Conservation (phyloP, 1,139 yeast species). For the Nakaseomyces sp. region DNA sequence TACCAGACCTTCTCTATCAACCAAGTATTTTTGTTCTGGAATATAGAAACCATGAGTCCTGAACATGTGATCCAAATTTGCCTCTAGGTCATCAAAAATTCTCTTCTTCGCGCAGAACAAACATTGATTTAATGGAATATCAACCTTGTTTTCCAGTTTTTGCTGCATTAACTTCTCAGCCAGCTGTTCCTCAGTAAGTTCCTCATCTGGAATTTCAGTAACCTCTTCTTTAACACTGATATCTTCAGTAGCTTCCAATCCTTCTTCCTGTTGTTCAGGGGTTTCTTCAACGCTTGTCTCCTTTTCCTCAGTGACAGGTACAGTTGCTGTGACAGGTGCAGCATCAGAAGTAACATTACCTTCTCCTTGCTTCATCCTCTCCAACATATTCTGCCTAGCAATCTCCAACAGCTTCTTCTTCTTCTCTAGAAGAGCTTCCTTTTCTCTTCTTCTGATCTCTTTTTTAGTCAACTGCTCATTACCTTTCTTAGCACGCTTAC, state of each 20-base stretch:
- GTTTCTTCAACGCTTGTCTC: not conserved
- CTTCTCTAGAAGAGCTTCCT: slow-evolving; percentile 54
- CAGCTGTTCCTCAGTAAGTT: slow-evolving; percentile 37
- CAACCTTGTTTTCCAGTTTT: slow-evolving; percentile 53
- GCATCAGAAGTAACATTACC: not conserved
- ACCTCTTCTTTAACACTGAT: slow-evolving; percentile 8
- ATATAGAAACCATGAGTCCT: slow-evolving; percentile 72
- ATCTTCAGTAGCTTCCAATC: slow-evolving; percentile 8
- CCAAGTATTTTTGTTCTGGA: slow-evolving; percentile 69
- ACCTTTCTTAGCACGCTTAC: slow-evolving; percentile 21
- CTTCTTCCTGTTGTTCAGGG: slow-evolving; percentile 6
- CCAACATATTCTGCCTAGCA: slow-evolving; percentile 49
- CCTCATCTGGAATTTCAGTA: slow-evolving; percentile 15
- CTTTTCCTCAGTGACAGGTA: not conserved
- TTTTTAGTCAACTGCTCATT: slow-evolving; percentile 50
- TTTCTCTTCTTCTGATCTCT: slow-evolving; percentile 55
- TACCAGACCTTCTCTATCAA: slow-evolving; percentile 65
- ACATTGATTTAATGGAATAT: slow-evolving; percentile 67
- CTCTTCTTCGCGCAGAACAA: slow-evolving; percentile 60
- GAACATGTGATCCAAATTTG: slow-evolving; percentile 66
- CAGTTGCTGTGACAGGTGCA: not conserved
- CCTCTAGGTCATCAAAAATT: slow-evolving; percentile 41
- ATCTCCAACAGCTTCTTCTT: slow-evolving; percentile 52
- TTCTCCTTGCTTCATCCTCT: slow-evolving; percentile 17
- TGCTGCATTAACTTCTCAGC: slow-evolving; percentile 47